Conservation (phyloP, 176 grass and related monocot species). For the Oropetium thomaeum region DNA sequence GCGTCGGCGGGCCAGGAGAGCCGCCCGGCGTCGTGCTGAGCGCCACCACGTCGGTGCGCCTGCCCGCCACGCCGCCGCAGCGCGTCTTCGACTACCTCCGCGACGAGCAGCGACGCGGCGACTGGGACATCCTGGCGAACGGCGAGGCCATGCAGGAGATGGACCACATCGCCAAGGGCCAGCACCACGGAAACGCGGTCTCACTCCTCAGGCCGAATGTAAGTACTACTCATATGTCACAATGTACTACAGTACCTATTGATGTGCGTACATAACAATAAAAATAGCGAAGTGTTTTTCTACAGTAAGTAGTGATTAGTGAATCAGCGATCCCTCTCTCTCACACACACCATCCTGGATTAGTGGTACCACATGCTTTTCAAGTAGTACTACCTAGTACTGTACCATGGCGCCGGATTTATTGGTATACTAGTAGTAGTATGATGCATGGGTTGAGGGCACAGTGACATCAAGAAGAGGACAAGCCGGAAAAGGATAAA, state of each 20-base stretch:
- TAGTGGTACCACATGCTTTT: not conserved
- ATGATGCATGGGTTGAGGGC: conserved; percentile 16
- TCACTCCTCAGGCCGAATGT: conserved; percentile 79
- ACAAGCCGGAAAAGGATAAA: conserved; percentile 39
- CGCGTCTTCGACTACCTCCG: conserved; percentile 68
- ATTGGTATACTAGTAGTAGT: too few species aligned
- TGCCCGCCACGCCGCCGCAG: conserved; percentile 37
- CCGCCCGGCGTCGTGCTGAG: conserved; percentile 62
- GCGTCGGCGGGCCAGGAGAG: conserved; percentile 55
- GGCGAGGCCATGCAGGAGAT: conserved; percentile 88
- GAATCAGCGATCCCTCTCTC: not conserved
- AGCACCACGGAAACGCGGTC: conserved; percentile 80
- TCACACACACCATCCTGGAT: not conserved
- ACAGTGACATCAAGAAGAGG: conserved; percentile 36
- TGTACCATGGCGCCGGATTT: conserved; percentile 21
- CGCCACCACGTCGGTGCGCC: conserved; percentile 59
- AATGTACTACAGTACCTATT: too few species aligned
- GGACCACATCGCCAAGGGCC: conserved; percentile 85
- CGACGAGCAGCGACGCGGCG: conserved; percentile 56
- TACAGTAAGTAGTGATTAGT: not conserved
- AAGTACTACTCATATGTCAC: conserved; percentile 12
- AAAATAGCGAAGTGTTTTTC: too few species aligned
- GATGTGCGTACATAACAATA: too few species aligned
- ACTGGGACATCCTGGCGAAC: conserved; percentile 77
- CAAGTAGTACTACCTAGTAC: conserved; percentile 22